Percentiles rank a stretch among this genome's conserved stretches.
Conservation (phyloP, 169 alveolate species). For the Amoebophrya sp. region DNA sequence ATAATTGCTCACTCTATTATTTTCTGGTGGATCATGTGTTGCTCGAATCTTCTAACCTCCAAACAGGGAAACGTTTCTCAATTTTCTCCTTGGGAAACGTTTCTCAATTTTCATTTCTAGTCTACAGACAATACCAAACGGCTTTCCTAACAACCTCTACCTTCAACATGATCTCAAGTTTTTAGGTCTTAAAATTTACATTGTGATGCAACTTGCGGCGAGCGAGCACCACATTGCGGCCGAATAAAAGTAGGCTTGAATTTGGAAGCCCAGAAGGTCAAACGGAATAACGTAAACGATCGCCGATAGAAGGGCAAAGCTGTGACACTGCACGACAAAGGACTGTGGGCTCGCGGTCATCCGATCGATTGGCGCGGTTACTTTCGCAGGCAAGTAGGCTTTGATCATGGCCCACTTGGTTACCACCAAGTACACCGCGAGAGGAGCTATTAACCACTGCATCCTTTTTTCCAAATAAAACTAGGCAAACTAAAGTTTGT, state of each 20-base stretch:
- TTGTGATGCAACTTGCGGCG: neutral
- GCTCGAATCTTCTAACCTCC: neutral
- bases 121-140: neutral
- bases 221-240: neutral
- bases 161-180: neutral
- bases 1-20: neutral
- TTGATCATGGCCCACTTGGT: neutral
- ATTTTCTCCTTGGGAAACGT: neutral
- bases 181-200: neutral
- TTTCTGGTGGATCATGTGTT: neutral
- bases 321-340: neutral
- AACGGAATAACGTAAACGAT: neutral
- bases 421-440: neutral
- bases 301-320: neutral
- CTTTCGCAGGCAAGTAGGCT: neutral
- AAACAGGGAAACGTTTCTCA: neutral
- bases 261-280: neutral
- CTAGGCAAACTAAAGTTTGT: too few relatives aligned
- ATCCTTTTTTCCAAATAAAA: too few relatives aligned
- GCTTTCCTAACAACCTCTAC: neutral
- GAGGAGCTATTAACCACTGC: too few relatives aligned
- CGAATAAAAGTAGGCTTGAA: neutral
- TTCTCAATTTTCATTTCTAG: too few relatives aligned
- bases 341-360: too few relatives aligned
- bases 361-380: neutral